These are phyloP conservation scores for Populus trichocarpa DNA, from an alignment of 441 rosid genomes.

Conservation along the genomic window DNA sequence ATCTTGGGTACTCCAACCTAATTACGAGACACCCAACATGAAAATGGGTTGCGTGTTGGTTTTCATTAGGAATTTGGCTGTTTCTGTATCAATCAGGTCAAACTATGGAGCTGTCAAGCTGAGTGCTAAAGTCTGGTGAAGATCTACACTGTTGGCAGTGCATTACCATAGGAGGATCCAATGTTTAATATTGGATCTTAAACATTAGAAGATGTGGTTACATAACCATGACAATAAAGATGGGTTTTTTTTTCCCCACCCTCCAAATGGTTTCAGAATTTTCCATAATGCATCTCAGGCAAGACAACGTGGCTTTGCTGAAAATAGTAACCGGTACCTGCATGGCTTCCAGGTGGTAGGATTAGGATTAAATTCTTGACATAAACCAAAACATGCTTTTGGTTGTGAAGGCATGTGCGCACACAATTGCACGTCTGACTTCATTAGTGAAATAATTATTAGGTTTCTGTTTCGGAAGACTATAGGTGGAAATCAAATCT, in stretches of 20 bases:
- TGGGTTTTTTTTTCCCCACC: background rate
- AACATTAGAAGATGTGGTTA: background rate
- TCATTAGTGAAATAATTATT: background rate
- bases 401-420: background rate
- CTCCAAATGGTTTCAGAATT: background rate
- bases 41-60: background rate
- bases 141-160: background rate
- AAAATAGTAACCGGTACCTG: background rate
- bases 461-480: background rate
- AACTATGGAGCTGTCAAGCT: constrained; percentile 6
- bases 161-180: background rate
- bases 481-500: background rate
- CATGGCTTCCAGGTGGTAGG: background rate
- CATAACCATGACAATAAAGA: background rate
- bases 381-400: background rate
- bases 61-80: constrained; percentile 13
- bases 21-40: background rate
- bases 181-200: background rate
- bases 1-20: background rate
- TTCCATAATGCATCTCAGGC: background rate
- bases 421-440: background rate
- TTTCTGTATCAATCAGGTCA: constrained; percentile 7
- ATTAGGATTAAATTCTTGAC: background rate
- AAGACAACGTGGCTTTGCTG: background rate
- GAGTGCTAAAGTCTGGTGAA: constrained; percentile 5